Conservation (phyloP, 352 stramenopile genomes). For the Phytopythium mirpurense region DNA sequence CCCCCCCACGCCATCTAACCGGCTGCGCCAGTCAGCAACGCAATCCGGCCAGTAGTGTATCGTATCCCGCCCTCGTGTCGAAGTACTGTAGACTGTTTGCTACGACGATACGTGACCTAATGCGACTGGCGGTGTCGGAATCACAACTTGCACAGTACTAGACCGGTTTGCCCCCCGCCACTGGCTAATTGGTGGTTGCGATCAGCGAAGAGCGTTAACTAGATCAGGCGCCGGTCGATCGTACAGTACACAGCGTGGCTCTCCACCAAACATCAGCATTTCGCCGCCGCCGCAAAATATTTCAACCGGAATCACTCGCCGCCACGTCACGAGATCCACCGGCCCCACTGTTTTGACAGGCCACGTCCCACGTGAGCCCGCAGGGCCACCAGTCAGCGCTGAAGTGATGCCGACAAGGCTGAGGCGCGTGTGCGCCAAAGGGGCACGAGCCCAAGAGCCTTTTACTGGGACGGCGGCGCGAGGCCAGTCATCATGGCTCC, state of each 20-base stretch:
- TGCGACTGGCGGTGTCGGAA: too few species aligned
- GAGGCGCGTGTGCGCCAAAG: background rate
- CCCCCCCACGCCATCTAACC: background rate
- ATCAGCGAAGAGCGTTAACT: background rate
- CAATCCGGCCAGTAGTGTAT: too few species aligned
- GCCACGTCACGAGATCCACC: constrained; percentile 2
- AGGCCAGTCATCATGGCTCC: background rate
- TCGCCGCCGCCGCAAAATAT: background rate
- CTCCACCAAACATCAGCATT: background rate
- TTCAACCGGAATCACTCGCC: background rate
- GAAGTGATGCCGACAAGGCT: too few species aligned
- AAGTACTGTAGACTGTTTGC: too few species aligned
- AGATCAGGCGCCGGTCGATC: background rate
- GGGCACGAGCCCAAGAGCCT: background rate
- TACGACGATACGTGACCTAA: too few species aligned
- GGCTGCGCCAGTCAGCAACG: background rate
- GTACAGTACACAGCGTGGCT: background rate
- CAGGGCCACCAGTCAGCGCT: background rate
- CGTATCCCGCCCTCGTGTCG: too few species aligned
- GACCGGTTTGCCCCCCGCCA: too few species aligned
- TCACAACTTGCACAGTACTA: too few species aligned
- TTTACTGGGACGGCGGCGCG: background rate
- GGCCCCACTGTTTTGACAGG: background rate
- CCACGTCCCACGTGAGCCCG: background rate
- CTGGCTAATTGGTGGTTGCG: background rate